These are phyloP conservation scores for Umbelopsis isabellina DNA, from an alignment of 192 early-diverging fungal species.

Conservation along the genomic window DNA sequence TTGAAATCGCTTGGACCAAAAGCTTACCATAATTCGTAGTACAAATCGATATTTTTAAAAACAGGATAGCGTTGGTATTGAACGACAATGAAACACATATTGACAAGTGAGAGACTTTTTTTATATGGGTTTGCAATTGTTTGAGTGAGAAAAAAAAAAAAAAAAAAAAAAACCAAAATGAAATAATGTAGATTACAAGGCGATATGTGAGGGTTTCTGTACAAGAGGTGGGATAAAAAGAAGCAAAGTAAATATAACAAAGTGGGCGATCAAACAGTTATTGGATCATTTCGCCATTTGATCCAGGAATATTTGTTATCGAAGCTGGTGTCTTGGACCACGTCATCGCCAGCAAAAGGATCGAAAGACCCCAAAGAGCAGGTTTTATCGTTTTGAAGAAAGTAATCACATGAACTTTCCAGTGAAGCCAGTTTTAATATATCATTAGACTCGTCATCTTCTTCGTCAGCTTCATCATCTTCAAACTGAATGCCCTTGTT, in stretches of 20 bases:
- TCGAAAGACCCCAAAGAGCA: constrained; percentile 9
- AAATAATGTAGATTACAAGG: constrained; percentile 9
- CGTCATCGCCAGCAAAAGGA: constrained; percentile 8
- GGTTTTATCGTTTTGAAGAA: constrained; percentile 10
- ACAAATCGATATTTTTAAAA: no score
- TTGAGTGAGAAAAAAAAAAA: neutral
- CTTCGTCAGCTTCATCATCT: constrained; percentile 9
- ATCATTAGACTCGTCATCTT: neutral
- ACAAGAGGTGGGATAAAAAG: neutral
- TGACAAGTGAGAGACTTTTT: no score
- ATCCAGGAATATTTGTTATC: constrained; percentile 19
- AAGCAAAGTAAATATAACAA: neutral
- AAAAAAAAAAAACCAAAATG: neutral
- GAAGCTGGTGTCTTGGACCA: neutral
- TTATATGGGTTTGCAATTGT: no score
- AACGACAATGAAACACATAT: no score
- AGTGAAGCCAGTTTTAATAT: constrained; percentile 1
- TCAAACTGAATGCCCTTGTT: neutral
- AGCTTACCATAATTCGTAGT: no score
- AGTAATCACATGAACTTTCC: constrained; percentile 17
- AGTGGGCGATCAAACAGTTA: neutral
- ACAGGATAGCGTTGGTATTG: no score
- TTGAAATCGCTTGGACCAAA: no score
- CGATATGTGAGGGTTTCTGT: neutral
- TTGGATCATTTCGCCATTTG: constrained; percentile 13